Conservation (phyloP, 179 eudicot genomes). For the Silene noctiflora region DNA sequence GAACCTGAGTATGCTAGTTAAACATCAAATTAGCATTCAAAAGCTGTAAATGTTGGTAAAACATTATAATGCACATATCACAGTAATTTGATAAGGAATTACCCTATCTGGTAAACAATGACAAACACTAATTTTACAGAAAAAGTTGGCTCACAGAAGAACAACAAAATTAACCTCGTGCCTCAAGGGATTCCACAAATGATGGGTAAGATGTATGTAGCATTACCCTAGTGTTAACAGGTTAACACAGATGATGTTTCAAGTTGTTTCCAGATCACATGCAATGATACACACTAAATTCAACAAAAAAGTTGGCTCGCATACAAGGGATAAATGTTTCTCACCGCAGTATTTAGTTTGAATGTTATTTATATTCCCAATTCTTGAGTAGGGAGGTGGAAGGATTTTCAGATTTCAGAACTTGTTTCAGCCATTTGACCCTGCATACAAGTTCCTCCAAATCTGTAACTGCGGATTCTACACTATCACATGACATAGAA, state of each 20-base stretch:
- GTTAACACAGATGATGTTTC: too few species aligned
- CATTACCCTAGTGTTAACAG: too few species aligned
- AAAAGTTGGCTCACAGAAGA: not conserved
- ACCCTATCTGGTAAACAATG: not conserved
- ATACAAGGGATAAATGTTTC: not conserved
- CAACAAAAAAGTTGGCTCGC: not conserved
- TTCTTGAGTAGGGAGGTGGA: slow-evolving; percentile 28
- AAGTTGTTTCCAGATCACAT: too few species aligned
- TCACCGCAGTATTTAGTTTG: slow-evolving; percentile 9
- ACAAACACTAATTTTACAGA: not conserved
- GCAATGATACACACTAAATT: too few species aligned
- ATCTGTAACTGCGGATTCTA: slow-evolving; percentile 51
- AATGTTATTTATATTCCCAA: slow-evolving; percentile 56
- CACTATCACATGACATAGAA: slow-evolving; percentile 38
- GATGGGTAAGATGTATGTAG: too few species aligned
- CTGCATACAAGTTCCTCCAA: slow-evolving; percentile 67
- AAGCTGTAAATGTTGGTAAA: not conserved
- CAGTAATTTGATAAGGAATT: not conserved
- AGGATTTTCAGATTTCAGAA: slow-evolving; percentile 43
- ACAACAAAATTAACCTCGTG: too few species aligned
- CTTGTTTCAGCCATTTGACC: slow-evolving; percentile 57
- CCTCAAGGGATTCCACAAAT: too few species aligned
- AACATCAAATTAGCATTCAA: slow-evolving; percentile 2
- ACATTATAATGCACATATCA: not conserved
- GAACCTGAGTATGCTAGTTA: not conserved